Percentiles rank a stretch among this genome's conserved stretches.
phyloP scores from a whole-genome alignment of 2,329 filamentous ascomycete genomes.

The Monosporascus sp. region DNA sequence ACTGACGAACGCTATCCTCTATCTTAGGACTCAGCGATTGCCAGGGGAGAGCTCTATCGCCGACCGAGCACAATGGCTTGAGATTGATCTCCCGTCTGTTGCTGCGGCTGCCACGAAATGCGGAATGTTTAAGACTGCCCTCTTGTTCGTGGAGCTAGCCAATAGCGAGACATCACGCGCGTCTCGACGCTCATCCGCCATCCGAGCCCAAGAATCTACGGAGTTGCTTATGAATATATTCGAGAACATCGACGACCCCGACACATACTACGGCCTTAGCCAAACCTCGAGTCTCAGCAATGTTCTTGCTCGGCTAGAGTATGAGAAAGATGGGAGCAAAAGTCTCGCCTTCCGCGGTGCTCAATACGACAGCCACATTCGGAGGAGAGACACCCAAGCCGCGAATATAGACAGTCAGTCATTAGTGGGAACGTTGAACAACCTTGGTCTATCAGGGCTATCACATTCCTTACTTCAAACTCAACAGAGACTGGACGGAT shows the following conservation, averaged over 20 bases:
- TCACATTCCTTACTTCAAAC: conserved; percentile 73
- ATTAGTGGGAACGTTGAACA: conserved; percentile 71
- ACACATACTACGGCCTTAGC: conserved; percentile 88
- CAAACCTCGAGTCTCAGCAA: conserved; percentile 71
- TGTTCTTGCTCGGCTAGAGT: conserved; percentile 77
- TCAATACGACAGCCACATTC: conserved; percentile 80
- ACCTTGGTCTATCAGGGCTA: conserved; percentile 77
- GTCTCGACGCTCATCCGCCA: conserved; percentile 62
- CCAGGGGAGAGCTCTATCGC: conserved; percentile 73
- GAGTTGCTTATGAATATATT: conserved; percentile 78
- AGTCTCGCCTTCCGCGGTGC: conserved; percentile 87
- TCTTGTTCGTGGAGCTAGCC: conserved; percentile 75
- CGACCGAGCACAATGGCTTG: conserved; percentile 78
- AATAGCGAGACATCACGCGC: conserved; percentile 40
- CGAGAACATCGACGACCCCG: conserved; percentile 89
- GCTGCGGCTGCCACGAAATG: conserved; percentile 70
- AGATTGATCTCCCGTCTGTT: conserved; percentile 68
- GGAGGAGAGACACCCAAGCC: conserved; percentile 45
- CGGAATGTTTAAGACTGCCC: conserved; percentile 79
- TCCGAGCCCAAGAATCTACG: conserved; percentile 50
- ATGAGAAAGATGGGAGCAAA: conserved; percentile 82
- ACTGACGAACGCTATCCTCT: conserved; percentile 74
- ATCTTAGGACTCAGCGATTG: conserved; percentile 75
- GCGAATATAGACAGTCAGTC: conserved; percentile 59
- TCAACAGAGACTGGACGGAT: conserved; percentile 55